Evolutionary conservation across 2,329 filamentous ascomycete genomes (phyloP), one percentile per base, ranked within the genome.

Genomic region (Shiraia bambusicola): DNA sequence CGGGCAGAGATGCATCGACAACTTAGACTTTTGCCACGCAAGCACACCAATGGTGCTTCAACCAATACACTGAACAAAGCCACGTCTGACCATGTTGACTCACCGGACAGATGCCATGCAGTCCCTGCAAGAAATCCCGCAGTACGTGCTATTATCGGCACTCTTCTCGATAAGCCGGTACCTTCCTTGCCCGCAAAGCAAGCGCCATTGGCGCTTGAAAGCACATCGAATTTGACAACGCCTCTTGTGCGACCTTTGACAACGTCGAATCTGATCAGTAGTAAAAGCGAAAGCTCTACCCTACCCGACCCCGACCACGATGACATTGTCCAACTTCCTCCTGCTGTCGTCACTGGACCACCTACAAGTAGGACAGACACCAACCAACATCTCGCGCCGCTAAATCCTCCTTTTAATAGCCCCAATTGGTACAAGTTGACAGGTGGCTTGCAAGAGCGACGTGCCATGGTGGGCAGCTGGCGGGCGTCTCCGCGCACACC

Each of bases 191-290:
- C 45, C 5, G 45, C 38, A 25, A 37, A 55, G n/a, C 58, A 62
- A 15, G 51, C 61, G 19, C 70, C 73, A 17, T 44, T 59, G 6
- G 43, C 45, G 12, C 33, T 47, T 9, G 77, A 79, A 45, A 78
- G 72, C 56, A 73, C 73, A 12, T 81, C 78, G 2, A 79, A 79
- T 50, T 70, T 80, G 58, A 72, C 77, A 12, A 81, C 78, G 13
- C 78, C 78, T 19, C 69, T 80, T 38, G 78, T 74, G 5, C 69
- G 72, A 40, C 76, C 78, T 41, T 40, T 63, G 22, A 54, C 46
- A 10, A 40, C 39, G 12, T 43, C 47, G 15, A 27, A 32, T 7
- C 28, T 47, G 33, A 16, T 15, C 2, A 27, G 28, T 7, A 32
- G 36, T 29, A 42, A 43, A 26, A 32, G 37, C 5, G 34, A 51